These are phyloP conservation scores for Jacaranda copaia DNA, from an alignment of 257 asterid species.

Conservation along the genomic window DNA sequence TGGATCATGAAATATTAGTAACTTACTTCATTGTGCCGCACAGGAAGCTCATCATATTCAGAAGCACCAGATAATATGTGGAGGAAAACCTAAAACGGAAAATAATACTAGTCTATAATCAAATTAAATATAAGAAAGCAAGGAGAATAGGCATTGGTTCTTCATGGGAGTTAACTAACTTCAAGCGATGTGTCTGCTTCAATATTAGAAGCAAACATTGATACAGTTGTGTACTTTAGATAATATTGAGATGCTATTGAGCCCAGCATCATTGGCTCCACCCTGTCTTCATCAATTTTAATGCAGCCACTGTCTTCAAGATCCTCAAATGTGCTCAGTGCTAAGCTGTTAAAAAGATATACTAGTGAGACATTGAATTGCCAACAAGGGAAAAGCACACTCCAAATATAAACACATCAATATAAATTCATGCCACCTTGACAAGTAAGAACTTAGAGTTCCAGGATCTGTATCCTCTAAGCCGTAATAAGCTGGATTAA, in stretches of 20 bases:
- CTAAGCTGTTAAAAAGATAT: slow-evolving; percentile 62
- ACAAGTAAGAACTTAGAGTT: slow-evolving; percentile 81
- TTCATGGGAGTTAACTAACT: slow-evolving; percentile 56
- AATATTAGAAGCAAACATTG: slow-evolving; percentile 94
- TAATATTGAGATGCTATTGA: slow-evolving; percentile 94
- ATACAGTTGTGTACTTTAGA: slow-evolving; percentile 88
- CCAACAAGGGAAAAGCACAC: slow-evolving; percentile 31
- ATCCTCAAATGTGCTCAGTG: slow-evolving; percentile 86
- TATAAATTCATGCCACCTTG: slow-evolving; percentile 62
- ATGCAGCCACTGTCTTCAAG: slow-evolving; percentile 97
- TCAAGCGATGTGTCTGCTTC: slow-evolving; percentile 92
- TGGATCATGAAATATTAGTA: slow-evolving; percentile 26
- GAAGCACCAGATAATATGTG: slow-evolving; percentile 86
- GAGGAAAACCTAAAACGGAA: slow-evolving; percentile 71
- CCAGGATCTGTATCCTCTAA: slow-evolving; percentile 82
- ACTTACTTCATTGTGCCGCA: slow-evolving; percentile 95
- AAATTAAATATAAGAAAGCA: slow-evolving; percentile 22
- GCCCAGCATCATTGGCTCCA: slow-evolving; percentile 97
- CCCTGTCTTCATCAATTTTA: slow-evolving; percentile 79
- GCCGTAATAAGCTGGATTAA: slow-evolving; percentile 95
- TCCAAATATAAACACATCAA: slow-evolving; percentile 31
- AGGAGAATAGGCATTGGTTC: slow-evolving; percentile 21
- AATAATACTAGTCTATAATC: slow-evolving; percentile 9
- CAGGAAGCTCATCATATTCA: slow-evolving; percentile 96
- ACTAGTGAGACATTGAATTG: slow-evolving; percentile 24